Evolutionary conservation across 2,329 filamentous ascomycete genomes (phyloP).

Genomic region (Periglandula ipomoeae): DNA sequence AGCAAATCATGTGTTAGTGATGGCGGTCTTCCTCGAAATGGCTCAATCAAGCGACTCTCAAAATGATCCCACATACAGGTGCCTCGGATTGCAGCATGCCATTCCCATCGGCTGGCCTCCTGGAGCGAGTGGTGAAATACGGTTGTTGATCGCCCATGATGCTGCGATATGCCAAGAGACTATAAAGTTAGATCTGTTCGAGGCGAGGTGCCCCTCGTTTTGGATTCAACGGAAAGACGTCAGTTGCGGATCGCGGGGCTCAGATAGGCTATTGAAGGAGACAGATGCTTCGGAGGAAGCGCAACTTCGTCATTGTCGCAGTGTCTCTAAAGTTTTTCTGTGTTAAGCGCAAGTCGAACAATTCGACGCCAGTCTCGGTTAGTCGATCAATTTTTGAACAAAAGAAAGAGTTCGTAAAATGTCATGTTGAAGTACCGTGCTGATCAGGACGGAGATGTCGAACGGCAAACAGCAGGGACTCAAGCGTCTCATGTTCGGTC

Average conservation of each 20-base stretch:
- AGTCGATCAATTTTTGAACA: background rate
- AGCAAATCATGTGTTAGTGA: background rate
- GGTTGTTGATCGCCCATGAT: conserved; percentile 35
- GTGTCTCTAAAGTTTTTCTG: background rate
- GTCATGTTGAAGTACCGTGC: background rate
- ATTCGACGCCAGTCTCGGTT: background rate
- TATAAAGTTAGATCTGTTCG: background rate
- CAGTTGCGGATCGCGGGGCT: background rate
- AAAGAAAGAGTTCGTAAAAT: background rate
- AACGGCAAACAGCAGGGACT: too few species aligned
- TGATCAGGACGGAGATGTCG: too few species aligned
- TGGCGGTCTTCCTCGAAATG: background rate
- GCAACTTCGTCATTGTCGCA: conserved; percentile 1
- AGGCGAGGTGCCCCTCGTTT: background rate
- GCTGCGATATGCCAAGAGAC: background rate
- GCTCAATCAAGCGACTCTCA: background rate
- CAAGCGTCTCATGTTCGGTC: conserved; percentile 11
- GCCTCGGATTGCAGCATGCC: conserved; percentile 39
- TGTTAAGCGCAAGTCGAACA: background rate
- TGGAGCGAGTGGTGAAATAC: conserved; percentile 45
- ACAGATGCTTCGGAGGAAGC: background rate
- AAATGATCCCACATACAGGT: conserved; percentile 30
- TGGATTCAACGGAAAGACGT: background rate
- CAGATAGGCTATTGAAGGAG: background rate
- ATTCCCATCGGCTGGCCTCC: conserved; percentile 34